Base-by-base conservation (phyloP, 140 eudicot genomes). In the Anethum foeniculum region DNA sequence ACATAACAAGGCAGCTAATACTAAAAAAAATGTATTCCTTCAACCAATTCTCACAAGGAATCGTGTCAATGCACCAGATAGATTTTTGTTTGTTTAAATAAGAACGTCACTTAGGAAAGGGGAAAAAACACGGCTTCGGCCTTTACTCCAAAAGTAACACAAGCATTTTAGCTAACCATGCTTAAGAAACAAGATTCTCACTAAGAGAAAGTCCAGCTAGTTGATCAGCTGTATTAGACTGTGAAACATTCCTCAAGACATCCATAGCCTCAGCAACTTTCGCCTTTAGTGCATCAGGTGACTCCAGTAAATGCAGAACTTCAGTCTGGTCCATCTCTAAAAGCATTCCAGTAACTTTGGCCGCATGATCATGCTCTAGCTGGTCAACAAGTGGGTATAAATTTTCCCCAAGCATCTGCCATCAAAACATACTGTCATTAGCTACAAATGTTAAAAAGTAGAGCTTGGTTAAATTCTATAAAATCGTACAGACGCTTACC, bases 321-420 rank as follows among this genome's bases (percentile, higher is more conserved):
- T 92, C 97, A 0, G 96, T 92, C 85, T 92, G 97, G 86, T 92
- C 97, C 97, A 92, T 90, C 88, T 92, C 97, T 71, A 92, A 84
- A 72, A 92, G 93, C 97, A 92, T 92, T 27, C 97, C 97, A 0
- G 97, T 92, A 51, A 92, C 97, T 75, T 92, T 92, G 39, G 97
- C 97, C 1, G 81, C 81, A 58, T 78, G 52, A 13, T 78, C 81
- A 39, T 78, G 81, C 81, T 78, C 81, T 69, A 78, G 38, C 81
- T 78, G 81, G 65, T 78, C 81, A 1, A 78, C 81, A 3, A 78
- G 73, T 13, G 81, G 81, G 81, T 78, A 93, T 68, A 93, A 73
- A 71, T 81, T 92, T 79, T 92, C 97, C 60, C 97, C 97, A 89
- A 92, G 47, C 97, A 92, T 92, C 96, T 92, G 84, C 43, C 39